Base-by-base conservation (phyloP, 2,329 filamentous ascomycete genomes). In the Boeremia exigua region DNA sequence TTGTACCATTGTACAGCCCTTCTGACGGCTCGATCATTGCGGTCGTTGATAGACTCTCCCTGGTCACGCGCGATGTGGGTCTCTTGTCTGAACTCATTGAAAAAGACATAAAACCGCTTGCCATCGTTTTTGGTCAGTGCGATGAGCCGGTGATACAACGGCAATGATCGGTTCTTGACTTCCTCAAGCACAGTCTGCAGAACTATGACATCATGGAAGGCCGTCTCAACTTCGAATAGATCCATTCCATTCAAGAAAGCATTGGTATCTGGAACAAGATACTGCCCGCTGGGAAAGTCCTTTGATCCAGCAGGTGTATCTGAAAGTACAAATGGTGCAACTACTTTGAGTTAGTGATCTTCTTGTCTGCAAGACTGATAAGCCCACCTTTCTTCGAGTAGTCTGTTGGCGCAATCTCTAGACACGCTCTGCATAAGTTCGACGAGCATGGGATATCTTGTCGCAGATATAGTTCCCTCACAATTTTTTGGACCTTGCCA, bases 401-500 rank as follows among this genome's bases (percentile, higher is more conserved):
- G 80, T 95, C 91, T 61, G 86, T 83, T 1, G 92, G 93, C 2
- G 92, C 91, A 62, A 81, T 85, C 42, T 86, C 82, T 39, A 90
- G 82, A 75, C 95, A 99, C 69, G 78, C 79, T 59, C 84, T 84
- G 80, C 95, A 99, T 39, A 99, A 81, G 76, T 88, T 90, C 25
- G 94, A 98, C 30, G 94, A 97, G 80, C 95, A 99, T 45, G 95
- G 94, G 71, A 99, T 98, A 75, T 99, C 95, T 79, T 94, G 91
- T 76, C 95, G 87, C 59, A 99, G 83, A 78, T 99, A 99, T 61
- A 98, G 84, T 81, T 99, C 95, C 70, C 93, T 88, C 64, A 99
- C 95, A 71, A 99, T 96, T 83, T 99, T 99, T 77, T 98, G 95
- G 57, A 98, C 94, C 80, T 97, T 97, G 77, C 95, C 95, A 77